These are phyloP conservation scores for Drechslerella stenobrocha DNA, from an alignment of 2,329 filamentous ascomycete genomes.

Conservation along the genomic window DNA sequence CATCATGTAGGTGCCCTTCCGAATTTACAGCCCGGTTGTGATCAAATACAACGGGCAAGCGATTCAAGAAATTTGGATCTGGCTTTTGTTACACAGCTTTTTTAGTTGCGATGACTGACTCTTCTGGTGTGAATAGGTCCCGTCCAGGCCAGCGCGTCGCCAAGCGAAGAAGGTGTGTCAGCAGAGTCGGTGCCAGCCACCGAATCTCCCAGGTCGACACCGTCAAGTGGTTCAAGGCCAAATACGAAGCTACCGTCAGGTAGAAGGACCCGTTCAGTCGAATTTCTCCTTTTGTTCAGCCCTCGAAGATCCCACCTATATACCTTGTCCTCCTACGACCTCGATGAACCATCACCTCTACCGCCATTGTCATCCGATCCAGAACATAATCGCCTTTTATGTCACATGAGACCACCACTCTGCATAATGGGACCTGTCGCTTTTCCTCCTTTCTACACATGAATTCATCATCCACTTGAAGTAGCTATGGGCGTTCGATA, in stretches of 20 bases:
- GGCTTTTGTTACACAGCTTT: no score
- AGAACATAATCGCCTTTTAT: constrained; percentile 31
- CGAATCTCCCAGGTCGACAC: constrained; percentile 93
- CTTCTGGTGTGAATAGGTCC: constrained; percentile 64
- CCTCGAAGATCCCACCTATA: constrained; percentile 15
- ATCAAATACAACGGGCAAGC: no score
- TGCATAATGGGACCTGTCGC: constrained; percentile 10
- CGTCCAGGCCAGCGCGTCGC: constrained; percentile 97
- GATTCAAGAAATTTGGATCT: no score
- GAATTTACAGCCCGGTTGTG: neutral
- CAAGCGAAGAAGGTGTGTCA: constrained; percentile 88
- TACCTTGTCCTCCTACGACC: constrained; percentile 16
- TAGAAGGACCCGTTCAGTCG: constrained; percentile 62
- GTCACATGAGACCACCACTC: constrained; percentile 6
- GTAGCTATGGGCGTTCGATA: constrained; percentile 48
- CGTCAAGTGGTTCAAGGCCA: constrained; percentile 88
- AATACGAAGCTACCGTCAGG: constrained; percentile 88
- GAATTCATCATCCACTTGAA: constrained; percentile 19
- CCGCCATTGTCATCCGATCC: constrained; percentile 7
- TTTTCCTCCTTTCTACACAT: constrained; percentile 6
- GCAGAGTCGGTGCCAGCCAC: constrained; percentile 83
- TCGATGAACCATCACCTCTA: constrained; percentile 10
- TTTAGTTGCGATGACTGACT: no score
- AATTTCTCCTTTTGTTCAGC: constrained; percentile 16
- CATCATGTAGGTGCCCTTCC: constrained; percentile 75